These are phyloP conservation scores for Amanita pallidorosea DNA, from an alignment of 768 basidiomycete genomes.

Conservation along the genomic window DNA sequence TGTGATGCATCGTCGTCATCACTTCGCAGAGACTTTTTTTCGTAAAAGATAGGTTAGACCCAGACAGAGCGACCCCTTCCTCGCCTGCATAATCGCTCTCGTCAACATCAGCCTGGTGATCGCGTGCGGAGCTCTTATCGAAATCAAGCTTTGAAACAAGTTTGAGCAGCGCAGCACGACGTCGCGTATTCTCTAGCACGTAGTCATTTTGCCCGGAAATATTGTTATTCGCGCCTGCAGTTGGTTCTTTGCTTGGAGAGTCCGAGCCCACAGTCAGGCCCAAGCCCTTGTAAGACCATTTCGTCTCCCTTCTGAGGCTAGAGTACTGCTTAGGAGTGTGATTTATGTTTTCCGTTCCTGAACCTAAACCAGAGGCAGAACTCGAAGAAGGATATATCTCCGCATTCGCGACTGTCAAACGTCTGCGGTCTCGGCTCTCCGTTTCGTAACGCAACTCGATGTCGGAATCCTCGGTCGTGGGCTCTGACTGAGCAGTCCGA, in stretches of 20 bases:
- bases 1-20: conserved; percentile 8
- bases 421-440: conserved; percentile 26
- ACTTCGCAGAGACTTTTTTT: neutral
- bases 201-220: neutral
- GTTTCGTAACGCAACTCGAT: conserved; percentile 29
- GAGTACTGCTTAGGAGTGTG: neutral
- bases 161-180: conserved; percentile 24
- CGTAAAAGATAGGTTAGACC: conserved; percentile 9
- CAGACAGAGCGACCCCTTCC: conserved; percentile 26
- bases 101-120: conserved; percentile 7
- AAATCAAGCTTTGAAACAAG: conserved; percentile 23
- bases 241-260: neutral
- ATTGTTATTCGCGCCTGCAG: neutral
- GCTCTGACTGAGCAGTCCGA: conserved; percentile 12
- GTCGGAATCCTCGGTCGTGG: conserved; percentile 30
- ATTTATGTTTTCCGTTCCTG: conserved; percentile 15
- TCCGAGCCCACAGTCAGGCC: conserved; percentile 12
- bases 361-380: conserved; percentile 24
- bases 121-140: neutral
- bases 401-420: conserved; percentile 34
- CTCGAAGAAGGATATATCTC: conserved; percentile 27
- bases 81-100: conserved; percentile 24
- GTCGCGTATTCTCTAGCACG: conserved; percentile 15
- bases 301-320: neutral
- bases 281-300: conserved; percentile 10